phyloP scores from a whole-genome alignment of 176 grass and related monocot genomes.

The Triticum urartu region DNA sequence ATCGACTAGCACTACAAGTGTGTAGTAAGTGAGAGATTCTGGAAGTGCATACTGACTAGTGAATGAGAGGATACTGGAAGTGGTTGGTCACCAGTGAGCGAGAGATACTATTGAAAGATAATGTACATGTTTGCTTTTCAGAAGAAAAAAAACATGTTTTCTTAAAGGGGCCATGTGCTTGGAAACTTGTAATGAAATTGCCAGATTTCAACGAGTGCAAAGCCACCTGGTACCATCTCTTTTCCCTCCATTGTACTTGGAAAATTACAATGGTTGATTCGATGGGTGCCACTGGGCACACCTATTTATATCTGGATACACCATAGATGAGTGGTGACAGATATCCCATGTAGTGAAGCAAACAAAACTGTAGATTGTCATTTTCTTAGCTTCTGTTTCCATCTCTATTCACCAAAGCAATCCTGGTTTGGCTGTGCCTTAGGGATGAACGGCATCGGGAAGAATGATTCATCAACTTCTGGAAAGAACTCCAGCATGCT shows the following conservation, averaged over 20 bases:
- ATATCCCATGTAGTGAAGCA: background rate
- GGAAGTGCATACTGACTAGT: background rate
- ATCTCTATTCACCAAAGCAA: background rate
- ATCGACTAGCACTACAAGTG: too few species aligned
- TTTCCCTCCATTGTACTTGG: background rate
- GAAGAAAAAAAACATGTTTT: background rate
- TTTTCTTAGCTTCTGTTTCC: background rate
- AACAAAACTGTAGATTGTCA: background rate
- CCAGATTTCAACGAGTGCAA: background rate
- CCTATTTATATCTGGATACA: background rate
- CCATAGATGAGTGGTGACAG: background rate
- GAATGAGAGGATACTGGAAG: background rate
- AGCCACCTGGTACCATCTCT: background rate
- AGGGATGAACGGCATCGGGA: background rate
- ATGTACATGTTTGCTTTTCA: background rate
- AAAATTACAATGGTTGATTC: background rate
- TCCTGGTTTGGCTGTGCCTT: background rate
- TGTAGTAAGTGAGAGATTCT: background rate
- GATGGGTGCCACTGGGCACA: background rate
- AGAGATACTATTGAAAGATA: background rate
- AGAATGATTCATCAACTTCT: background rate
- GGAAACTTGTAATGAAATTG: background rate
- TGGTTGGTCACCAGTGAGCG: background rate
- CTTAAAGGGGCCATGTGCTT: background rate
- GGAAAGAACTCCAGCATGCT: background rate